Percentiles rank a stretch among this genome's conserved stretches.
These are phyloP conservation scores for Dactylellina drechsleri DNA, from an alignment of 2,329 filamentous ascomycete species.

Conservation along the genomic window DNA sequence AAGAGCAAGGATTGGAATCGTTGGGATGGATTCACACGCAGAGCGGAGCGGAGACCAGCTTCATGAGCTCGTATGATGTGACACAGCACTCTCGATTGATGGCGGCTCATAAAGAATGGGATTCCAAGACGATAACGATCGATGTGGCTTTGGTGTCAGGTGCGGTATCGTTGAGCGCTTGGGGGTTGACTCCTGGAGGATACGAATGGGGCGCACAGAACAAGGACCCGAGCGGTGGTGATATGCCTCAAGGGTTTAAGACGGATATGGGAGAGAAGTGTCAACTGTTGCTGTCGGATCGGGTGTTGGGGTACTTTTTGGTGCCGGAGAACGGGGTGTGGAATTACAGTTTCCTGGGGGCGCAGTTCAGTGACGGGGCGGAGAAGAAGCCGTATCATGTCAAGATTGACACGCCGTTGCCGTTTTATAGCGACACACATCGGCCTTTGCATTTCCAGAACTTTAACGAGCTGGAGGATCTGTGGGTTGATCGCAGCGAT, in stretches of 20 bases:
- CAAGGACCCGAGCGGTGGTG: conserved; percentile 82
- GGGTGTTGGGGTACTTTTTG: conserved; percentile 94
- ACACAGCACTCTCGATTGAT: conserved; percentile 93
- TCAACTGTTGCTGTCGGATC: conserved; percentile 89
- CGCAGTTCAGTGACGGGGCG: conserved; percentile 77
- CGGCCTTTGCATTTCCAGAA: conserved; percentile 95
- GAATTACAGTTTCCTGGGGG: conserved; percentile 99
- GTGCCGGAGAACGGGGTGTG: conserved; percentile 89
- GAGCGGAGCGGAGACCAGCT: conserved; percentile 85
- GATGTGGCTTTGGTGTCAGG: conserved; percentile 96
- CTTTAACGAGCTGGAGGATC: conserved; percentile 96
- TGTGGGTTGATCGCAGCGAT: conserved; percentile 91
- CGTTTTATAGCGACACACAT: conserved; percentile 85
- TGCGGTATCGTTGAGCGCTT: conserved; percentile 92
- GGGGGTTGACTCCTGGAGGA: conserved; percentile 88
- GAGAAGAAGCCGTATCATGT: conserved; percentile 93
- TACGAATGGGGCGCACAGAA: conserved; percentile 98
- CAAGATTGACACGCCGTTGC: conserved; percentile 87
- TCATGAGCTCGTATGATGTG: conserved; percentile 95
- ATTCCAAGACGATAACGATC: conserved; percentile 92
- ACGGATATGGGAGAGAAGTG: conserved; percentile 94
- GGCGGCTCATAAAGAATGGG: conserved; percentile 80
- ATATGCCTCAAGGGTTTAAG: conserved; percentile 92
- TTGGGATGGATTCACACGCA: conserved; percentile 95
- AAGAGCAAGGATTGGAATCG: conserved; percentile 74